Evolutionary conservation across 2,329 filamentous ascomycete genomes (phyloP).

Genomic region (Fonsecaea pugnacius): DNA sequence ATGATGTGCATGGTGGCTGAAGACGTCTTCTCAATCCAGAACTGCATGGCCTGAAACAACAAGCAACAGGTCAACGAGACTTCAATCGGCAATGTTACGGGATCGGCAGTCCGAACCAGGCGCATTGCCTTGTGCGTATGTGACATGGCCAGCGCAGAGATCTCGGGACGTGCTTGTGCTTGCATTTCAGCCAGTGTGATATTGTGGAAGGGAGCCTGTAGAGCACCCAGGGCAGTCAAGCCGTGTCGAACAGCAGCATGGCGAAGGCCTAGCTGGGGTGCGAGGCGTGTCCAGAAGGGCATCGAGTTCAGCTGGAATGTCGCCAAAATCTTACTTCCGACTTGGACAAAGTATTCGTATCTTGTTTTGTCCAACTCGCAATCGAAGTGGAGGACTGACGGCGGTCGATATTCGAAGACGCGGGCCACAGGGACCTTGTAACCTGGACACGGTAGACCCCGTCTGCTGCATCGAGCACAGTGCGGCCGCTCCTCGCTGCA

Average conservation of each 20-base stretch:
- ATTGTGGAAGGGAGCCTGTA: slow-evolving; percentile 19
- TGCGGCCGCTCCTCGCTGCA: slow-evolving; percentile 39
- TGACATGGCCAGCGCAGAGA: slow-evolving; percentile 9
- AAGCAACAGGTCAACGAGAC: slow-evolving; percentile 22
- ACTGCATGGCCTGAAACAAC: slow-evolving; percentile 19
- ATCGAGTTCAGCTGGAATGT: slow-evolving; percentile 17
- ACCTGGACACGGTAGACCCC: slow-evolving; percentile 39
- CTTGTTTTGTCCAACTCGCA: slow-evolving; percentile 13
- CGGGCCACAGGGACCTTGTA: slow-evolving; percentile 31
- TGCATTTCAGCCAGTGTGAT: not conserved
- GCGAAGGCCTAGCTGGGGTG: slow-evolving; percentile 17
- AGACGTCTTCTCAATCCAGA: slow-evolving; percentile 24
- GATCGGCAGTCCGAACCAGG: slow-evolving; percentile 14
- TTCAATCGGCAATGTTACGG: slow-evolving; percentile 12
- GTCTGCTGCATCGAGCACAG: slow-evolving; percentile 38
- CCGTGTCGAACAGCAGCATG: slow-evolving; percentile 21
- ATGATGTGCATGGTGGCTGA: slow-evolving; percentile 13
- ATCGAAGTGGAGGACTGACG: slow-evolving; percentile 4
- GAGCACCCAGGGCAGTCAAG: slow-evolving; percentile 16
- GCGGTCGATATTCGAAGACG: slow-evolving; percentile 19
- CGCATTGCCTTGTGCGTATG: slow-evolving; percentile 22
- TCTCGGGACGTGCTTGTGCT: slow-evolving; percentile 1
- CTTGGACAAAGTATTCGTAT: slow-evolving; percentile 21
- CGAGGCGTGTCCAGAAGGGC: slow-evolving; percentile 21
- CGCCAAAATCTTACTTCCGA: slow-evolving; percentile 13